Evolutionary conservation across 768 basidiomycete genomes (phyloP).

Genomic region (Antrodiella citrinella): DNA sequence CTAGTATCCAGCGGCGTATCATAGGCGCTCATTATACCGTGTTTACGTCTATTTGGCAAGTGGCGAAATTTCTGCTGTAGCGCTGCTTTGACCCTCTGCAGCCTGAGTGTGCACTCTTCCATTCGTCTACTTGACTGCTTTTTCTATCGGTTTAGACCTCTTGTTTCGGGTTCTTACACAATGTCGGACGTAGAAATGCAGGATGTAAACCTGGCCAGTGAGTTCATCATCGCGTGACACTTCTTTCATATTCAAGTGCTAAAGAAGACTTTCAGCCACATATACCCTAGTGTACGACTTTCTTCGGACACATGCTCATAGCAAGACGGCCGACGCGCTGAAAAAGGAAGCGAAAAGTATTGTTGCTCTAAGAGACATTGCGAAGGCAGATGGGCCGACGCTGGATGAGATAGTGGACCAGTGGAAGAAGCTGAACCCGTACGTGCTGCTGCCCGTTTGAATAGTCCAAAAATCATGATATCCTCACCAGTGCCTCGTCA

Average conservation of each 20-base stretch:
- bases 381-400: slow-evolving; percentile 38
- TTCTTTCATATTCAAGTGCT: slow-evolving; percentile 6
- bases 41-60: slow-evolving; percentile 11
- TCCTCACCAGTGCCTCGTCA: too few relatives aligned
- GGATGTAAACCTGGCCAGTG: slow-evolving; percentile 39
- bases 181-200: not conserved
- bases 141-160: too few relatives aligned
- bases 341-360: slow-evolving; percentile 64
- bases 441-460: not conserved
- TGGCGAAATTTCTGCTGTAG: slow-evolving; percentile 3
- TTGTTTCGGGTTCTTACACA: not conserved
- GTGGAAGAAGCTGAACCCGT: slow-evolving; percentile 38
- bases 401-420: slow-evolving; percentile 58
- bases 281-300: slow-evolving; percentile 75
- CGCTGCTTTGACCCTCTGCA: not conserved
- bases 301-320: slow-evolving; percentile 54
- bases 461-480: too few relatives aligned
- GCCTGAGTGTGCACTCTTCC: too few relatives aligned
- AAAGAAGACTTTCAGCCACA: slow-evolving; percentile 38
- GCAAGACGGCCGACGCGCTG: slow-evolving; percentile 64
- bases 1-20: not conserved
- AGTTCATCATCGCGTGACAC: slow-evolving; percentile 12
- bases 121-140: too few relatives aligned
- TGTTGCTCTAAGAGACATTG: slow-evolving; percentile 51
- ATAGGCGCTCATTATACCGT: not conserved